Evolutionary conservation across 441 rosid genomes (phyloP), one percentile per base, ranked within the genome.

Genomic region (Omphalea diandra): DNA sequence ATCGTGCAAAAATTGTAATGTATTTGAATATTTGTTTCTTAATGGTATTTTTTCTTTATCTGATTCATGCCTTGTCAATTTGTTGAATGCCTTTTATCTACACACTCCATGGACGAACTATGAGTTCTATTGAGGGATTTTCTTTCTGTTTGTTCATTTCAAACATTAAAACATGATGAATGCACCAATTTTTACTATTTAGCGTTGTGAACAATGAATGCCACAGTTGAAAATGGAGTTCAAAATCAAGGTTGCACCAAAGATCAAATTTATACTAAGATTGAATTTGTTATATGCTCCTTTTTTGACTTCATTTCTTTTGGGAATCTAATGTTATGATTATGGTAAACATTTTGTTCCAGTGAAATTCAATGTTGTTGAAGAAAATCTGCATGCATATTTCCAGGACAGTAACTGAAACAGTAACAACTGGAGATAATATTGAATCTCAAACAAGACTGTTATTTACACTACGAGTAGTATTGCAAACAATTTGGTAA

Each of bases 81-180:
- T 22, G 18, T 72, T 69, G 72, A 65, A 71, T 61, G 65, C 26
- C 43, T 14, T 46, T 53, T 59, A 66, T 33, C 57, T 55, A 43
- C 44, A 32, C 47, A 11, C 65, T 26, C 67, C 66, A 35, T 47
- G 18, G 7, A 8, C 32, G 32, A 54, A 40, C 2, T 31, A 32
- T 26, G 10, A 52, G 53, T 52, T 55, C 22, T 59, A 32, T 1
- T 24, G 27, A 14, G 9, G 24, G 27, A 65, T n/a, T 64, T 40
- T n/a, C 15, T 47, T 67, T 52, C 31, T 22, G 14, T 18, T n/a
- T 54, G 50, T 68, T 26, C 38, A 24, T 14, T 43, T 26, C 1
- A n/a, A 7, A 43, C 12, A 5, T 63, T 4, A 50, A 24, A 38
- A 41, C 10, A 2, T 22, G n/a, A 11, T 38, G 40, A 5, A 8